Conservation (phyloP, 371 early-diverging fungal species). For the Haplosporangium sp. region DNA sequence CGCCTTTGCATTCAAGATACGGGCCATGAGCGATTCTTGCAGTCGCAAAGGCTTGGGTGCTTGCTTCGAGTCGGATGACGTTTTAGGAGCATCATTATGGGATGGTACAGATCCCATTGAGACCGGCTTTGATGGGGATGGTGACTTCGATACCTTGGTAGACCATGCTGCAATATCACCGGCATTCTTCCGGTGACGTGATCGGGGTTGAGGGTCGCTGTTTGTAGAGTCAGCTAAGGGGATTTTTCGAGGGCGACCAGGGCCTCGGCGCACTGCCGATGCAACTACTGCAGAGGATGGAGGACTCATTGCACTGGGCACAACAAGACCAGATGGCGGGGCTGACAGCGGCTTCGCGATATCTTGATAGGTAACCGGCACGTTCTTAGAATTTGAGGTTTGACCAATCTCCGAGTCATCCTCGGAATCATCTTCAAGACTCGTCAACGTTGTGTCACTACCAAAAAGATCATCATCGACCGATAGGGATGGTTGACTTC, state of each 20-base stretch:
- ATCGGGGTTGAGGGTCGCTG: not conserved
- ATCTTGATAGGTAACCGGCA: not conserved
- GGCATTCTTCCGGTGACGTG: not conserved
- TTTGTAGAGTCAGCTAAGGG: not conserved
- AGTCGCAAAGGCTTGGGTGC: too few relatives aligned
- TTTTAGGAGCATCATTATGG: not conserved
- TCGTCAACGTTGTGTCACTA: conserved; percentile 46
- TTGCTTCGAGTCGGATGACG: not conserved
- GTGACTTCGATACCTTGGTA: not conserved
- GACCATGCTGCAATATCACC: not conserved
- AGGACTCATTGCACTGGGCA: not conserved
- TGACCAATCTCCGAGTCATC: conserved; percentile 29
- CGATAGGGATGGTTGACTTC: not conserved
- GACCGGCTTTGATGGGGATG: not conserved
- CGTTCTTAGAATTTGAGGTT: not conserved
- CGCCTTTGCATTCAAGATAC: conserved; percentile 21
- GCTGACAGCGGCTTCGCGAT: not conserved
- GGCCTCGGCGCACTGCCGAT: conserved; percentile 3
- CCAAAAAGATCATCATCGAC: conserved; percentile 44
- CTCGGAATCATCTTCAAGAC: conserved; percentile 30
- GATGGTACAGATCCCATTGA: not conserved
- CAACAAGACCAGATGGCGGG: not conserved
- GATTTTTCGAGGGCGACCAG: conserved; percentile 35
- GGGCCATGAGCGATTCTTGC: conserved; percentile 25
- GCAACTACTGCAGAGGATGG: not conserved